Base-by-base conservation (phyloP, 179 eudicot species). In the Heliamphora pulchella region DNA sequence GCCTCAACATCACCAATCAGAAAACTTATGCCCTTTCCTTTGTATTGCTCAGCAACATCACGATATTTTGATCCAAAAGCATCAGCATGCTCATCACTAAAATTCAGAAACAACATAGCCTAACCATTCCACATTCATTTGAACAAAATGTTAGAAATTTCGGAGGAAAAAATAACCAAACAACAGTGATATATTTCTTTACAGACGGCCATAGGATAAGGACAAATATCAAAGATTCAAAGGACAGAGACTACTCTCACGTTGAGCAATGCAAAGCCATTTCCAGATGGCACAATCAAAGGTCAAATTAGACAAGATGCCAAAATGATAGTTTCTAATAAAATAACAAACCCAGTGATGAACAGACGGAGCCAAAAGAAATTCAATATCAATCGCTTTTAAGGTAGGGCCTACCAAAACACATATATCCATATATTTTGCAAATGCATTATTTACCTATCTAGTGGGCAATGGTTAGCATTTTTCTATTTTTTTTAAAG, bases 81-180 rank as follows among this genome's bases (percentile, higher is more conserved):
- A 85, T 92, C 94, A 82, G 78, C 82, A 79, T 74, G 83, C 61
- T 89, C 94, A 78, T 79, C 83, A 78, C 83, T 89, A 83, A 94
- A 91, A 89, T 94, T 92, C 83, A 92, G 3, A 82, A 96, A 94
- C 81, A 96, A 77, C 97, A 96, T 90, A 53, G 94, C 96, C 98
- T 93, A 80, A 73, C 79, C 80, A 83, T 62, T 47, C 75, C 53
- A 85, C 62, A 15, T 75, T 84, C 8, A 53, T 79, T 41, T 82
- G 79, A 53, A 51, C 77, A 54, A 76, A 72, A 22, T 46, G 14
- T 18, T 54, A 43, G 18, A 39, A 22, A 41, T 39, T 59, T 20
- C 4, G 2, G 39, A 18, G 13, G 15, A 61, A 64, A 70, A 22
- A 66, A 8, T 15, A 18, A 17, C 68, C 9, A 2, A 41, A 57